Base-by-base conservation (phyloP, 108 stramenopile species). In the Skeletonema marinoi region DNA sequence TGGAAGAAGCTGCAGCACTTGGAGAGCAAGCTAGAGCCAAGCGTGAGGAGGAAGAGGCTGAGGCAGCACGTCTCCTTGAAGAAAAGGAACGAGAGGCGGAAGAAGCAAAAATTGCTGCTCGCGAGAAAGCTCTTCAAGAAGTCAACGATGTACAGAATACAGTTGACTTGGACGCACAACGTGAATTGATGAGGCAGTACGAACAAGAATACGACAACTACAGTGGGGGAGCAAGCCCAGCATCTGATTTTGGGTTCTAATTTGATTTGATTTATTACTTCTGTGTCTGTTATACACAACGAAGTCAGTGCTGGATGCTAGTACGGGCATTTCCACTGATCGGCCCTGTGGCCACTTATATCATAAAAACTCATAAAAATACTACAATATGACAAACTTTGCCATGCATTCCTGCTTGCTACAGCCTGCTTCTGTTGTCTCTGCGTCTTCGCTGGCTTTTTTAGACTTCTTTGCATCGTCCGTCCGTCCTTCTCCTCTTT, bases 201-300 rank as follows among this genome's bases (percentile, higher is more conserved):
- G 94, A 96, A 66, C 88, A 88, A 71, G 90, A 83, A 79, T 93
- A 87, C 59, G 91, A 90, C 71, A 85, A 91, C 73, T 89, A 92
- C 38, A 74, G 77, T 61, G 74, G 82, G 31, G 94, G 92, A n/a
- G 85, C 80, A 50, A 93, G 92, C 85, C 92, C 94, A 48, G 85
- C 87, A 11, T 93, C 94, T n/a, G 94, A 96, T 71, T 96, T 92
- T 88, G 94, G 94, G n/a, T 95, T 95, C 75, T 95, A 62, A 81
- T 21, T 16, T 29, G 36, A 30, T 54, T 38, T 38, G 64, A 31
- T 54, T 67, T 67, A n/a, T 66, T 66, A 56, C 50, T 65, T 74
- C 54, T 38, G 51, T 74, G 51, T 74, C 60, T 64, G 64, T 74
- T 33, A 64, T 39, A 30, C 25, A 39, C 25, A 32, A 33, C 19